Evolutionary conservation across 1,284 basidiomycete species (phyloP).

Genomic region (Cutaneotrichosporon mucoides): DNA sequence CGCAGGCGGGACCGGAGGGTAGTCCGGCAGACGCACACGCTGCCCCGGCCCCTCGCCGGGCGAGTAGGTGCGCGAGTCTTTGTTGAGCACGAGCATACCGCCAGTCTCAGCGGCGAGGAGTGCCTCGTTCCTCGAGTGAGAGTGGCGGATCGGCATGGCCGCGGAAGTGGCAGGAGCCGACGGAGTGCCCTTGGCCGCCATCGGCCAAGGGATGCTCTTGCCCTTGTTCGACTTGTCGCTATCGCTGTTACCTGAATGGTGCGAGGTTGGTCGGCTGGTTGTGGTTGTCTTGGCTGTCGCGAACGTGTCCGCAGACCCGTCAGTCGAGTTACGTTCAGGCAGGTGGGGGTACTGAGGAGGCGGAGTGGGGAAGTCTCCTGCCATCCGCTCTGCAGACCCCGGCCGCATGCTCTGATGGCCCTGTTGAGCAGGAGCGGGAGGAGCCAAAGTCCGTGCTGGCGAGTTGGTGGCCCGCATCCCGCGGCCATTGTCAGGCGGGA

Average conservation of each 20-base stretch:
- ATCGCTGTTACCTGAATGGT: not conserved
- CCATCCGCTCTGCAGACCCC: not conserved
- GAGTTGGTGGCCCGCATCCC: not conserved
- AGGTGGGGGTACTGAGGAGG: not conserved
- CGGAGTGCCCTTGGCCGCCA: conserved; percentile 5
- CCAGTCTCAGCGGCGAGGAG: conserved; percentile 36
- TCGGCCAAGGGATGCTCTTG: conserved; percentile 3
- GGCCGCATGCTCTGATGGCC: not conserved
- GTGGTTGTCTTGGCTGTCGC: not conserved
- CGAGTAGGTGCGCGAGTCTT: conserved; percentile 4
- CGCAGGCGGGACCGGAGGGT: not conserved
- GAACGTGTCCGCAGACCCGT: conserved; percentile 1
- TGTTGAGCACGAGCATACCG: conserved; percentile 23
- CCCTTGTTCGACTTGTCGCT: not conserved
- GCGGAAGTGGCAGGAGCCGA: not conserved
- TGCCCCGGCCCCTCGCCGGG: conserved; percentile 5
- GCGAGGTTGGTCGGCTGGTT: not conserved
- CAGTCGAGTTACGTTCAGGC: not conserved
- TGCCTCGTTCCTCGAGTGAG: conserved; percentile 35
- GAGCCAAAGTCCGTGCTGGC: not conserved
- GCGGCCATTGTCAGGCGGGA: not conserved
- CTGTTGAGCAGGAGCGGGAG: too few species aligned
- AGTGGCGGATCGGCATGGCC: not conserved
- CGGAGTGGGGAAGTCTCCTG: not conserved
- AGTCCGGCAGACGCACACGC: not conserved